Base-by-base conservation (phyloP, 805 yeast genomes). In the Blastobotrys parvus region DNA sequence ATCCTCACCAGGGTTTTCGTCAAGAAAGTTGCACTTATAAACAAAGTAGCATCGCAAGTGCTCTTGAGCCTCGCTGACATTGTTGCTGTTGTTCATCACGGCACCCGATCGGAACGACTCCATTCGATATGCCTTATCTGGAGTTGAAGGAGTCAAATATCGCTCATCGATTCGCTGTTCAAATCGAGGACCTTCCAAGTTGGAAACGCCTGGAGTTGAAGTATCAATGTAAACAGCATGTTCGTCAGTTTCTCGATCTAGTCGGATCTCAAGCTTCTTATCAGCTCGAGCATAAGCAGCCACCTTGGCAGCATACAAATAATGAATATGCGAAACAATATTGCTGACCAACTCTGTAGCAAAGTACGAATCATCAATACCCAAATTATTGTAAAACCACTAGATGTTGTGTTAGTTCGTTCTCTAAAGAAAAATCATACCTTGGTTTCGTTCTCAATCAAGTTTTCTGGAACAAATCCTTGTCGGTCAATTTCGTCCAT, bases 141-240 rank as follows among this genome's bases (percentile, higher is more conserved):
- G 62, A 21, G 55, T 48, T 8, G 66, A 57, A 3, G 63, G 60
- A 18, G 61, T 56, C 50, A 90, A 70, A 63, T 85, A 90, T 55
- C 74, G 70, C 55, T 81, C 83, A 65, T 92, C 97, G 49, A 92
- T 86, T 51, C 79, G 69, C 47, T 74, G 71, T 65, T 88, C 95
- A 56, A 80, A 82, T 52, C 67, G 67, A 44, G 72, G 64, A 15
- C 64, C 65, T 41, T 63, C 64, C 21, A 65, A 55, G 45, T 64
- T 69, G 41, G 75, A 62, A 33, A 63, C 61, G 42, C 78, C 80
- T 8, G 78, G 74, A 18, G 63, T 60, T 13, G 78, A 70, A 27
- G 94, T 78, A 59, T 86, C 95, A 62, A 90, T 85, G 61, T 83
- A 92, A 29, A 87, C 92, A 1, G 96, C 96, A 58, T 87, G 95